phyloP scores from a whole-genome alignment of 176 grass and related monocot species.

The Musa troglodytarum region DNA sequence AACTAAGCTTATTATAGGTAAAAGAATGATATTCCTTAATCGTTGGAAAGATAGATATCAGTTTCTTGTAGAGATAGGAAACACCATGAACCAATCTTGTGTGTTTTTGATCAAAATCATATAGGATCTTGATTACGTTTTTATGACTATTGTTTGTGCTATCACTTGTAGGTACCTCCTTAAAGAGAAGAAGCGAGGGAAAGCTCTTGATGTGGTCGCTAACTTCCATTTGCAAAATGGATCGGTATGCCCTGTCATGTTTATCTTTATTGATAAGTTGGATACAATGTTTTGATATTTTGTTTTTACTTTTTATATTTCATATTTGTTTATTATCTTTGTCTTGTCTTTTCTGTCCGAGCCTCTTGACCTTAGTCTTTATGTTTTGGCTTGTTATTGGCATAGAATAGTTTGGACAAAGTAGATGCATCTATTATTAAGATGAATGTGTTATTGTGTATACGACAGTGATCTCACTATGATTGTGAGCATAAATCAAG shows the following conservation, averaged over 20 bases:
- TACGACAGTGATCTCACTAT: too few relatives aligned
- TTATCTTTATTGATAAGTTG: neutral
- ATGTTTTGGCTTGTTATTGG: too few relatives aligned
- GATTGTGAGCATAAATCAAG: too few relatives aligned
- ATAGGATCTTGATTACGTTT: neutral
- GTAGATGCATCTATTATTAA: too few relatives aligned
- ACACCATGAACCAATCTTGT: neutral
- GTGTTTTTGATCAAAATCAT: neutral
- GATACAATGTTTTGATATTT: neutral
- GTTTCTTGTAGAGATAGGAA: neutral
- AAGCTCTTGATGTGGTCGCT: conserved; percentile 75
- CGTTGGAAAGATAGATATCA: neutral
- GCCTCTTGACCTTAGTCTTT: too few relatives aligned
- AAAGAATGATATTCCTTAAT: neutral
- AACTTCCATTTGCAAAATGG: conserved; percentile 99
- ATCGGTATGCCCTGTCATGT: conserved; percentile 46
- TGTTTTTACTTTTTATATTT: neutral
- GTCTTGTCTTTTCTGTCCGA: too few relatives aligned
- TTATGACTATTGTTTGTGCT: neutral
- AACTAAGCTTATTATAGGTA: neutral
- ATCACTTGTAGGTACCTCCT: conserved; percentile 59
- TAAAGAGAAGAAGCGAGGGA: conserved; percentile 83
- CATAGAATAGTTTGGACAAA: too few relatives aligned
- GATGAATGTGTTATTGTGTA: too few relatives aligned
- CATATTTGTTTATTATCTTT: neutral